Conservation (phyloP, 2,329 filamentous ascomycete genomes). For the Fusarium sp. region DNA sequence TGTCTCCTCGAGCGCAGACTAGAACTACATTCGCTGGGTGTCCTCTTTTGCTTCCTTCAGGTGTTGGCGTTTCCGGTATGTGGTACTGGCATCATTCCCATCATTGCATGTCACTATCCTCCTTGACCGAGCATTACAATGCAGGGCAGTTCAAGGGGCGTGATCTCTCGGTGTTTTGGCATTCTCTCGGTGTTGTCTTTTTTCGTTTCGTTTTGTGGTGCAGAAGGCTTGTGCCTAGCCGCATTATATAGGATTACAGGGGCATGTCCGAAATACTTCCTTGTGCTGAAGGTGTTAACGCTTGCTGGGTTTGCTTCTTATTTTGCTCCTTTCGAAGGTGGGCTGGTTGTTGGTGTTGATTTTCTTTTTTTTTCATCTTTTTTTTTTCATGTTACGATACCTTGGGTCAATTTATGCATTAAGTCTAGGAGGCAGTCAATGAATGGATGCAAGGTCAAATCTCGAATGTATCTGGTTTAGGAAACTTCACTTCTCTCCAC, state of each 20-base stretch:
- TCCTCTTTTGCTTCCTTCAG: constrained; percentile 10
- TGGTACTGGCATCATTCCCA: constrained; percentile 7
- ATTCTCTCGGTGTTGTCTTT: constrained; percentile 19
- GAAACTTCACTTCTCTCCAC: constrained; percentile 30
- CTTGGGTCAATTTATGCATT: constrained; percentile 24
- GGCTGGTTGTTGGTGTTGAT: constrained; percentile 17
- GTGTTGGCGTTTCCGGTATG: constrained; percentile 37
- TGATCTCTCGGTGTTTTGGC: constrained; percentile 35
- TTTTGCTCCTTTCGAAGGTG: constrained; percentile 17
- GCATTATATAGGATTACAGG: constrained; percentile 38
- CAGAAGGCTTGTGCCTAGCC: constrained; percentile 31
- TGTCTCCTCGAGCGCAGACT: background rate
- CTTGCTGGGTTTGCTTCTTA: constrained; percentile 8
- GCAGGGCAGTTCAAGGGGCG: constrained; percentile 6
- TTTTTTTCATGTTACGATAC: constrained; percentile 40
- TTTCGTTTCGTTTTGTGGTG: constrained; percentile 7
- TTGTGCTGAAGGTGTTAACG: constrained; percentile 24
- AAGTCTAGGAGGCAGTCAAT: constrained; percentile 15
- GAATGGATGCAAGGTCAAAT: constrained; percentile 29
- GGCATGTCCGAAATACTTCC: constrained; percentile 30
- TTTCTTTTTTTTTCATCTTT: no score
- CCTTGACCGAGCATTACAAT: constrained; percentile 2
- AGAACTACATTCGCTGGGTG: background rate
- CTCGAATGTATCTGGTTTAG: constrained; percentile 18
- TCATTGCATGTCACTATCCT: constrained; percentile 27